Percentiles rank a stretch among this genome's conserved stretches.
phyloP scores from a whole-genome alignment of 176 grass and related monocot genomes.

The Zea mays region Zm-B73-REFERENCE-NAM-5.0 NC_050097.1:238614001-238614500 shows the following conservation, averaged over 20 bases:
- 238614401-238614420: slow-evolving; percentile 10
- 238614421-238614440: background rate
- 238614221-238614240: background rate
- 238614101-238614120: slow-evolving; percentile 78
- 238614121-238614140: background rate
- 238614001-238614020: background rate
- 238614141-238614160: slow-evolving; percentile 6
- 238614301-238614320: background rate
- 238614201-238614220: background rate
- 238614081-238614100: slow-evolving; percentile 39
- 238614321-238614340: background rate
- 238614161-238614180: background rate
- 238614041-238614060: slow-evolving; percentile 95
- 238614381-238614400: background rate
- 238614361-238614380: background rate
- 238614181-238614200: background rate
- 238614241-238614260: background rate
- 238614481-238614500: background rate
- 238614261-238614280: background rate
- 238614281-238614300: slow-evolving; percentile 16
- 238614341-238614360: background rate
- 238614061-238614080: slow-evolving; percentile 65
- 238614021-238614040: slow-evolving; percentile 43
- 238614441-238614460: background rate
- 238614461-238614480: background rate